Evolutionary conservation across 2,329 filamentous ascomycete species (phyloP).

Genomic region (Fusarium sp.): DNA sequence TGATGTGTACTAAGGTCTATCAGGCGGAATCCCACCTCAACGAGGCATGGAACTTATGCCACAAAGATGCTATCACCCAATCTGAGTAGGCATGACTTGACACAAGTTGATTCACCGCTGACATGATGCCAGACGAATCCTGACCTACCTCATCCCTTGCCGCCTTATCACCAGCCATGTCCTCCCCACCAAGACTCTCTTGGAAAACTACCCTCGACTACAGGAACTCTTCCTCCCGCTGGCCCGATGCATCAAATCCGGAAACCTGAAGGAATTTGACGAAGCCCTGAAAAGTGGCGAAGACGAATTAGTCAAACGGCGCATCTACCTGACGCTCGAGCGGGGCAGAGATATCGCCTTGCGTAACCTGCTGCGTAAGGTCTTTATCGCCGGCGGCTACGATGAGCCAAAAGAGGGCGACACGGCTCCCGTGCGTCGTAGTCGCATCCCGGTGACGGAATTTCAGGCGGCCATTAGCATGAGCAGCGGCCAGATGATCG

Average conservation of each 20-base stretch:
- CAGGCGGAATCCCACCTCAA: slow-evolving; percentile 84
- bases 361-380: slow-evolving; percentile 91
- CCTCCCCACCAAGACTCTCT: slow-evolving; percentile 78
- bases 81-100: slow-evolving; percentile 72
- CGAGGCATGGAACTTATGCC: slow-evolving; percentile 85
- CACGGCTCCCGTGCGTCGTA: slow-evolving; percentile 72
- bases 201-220: slow-evolving; percentile 81
- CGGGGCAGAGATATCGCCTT: slow-evolving; percentile 91
- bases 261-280: slow-evolving; percentile 87
- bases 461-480: slow-evolving; percentile 88
- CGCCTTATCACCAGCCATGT: slow-evolving; percentile 89
- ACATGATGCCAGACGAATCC: slow-evolving; percentile 73
- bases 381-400: slow-evolving; percentile 86
- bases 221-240: slow-evolving; percentile 84
- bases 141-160: slow-evolving; percentile 95
- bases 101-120: background rate
- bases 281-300: slow-evolving; percentile 83
- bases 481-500: slow-evolving; percentile 75
- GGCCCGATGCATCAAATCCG: slow-evolving; percentile 80
- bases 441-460: slow-evolving; percentile 83
- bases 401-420: slow-evolving; percentile 80
- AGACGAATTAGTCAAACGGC: slow-evolving; percentile 90
- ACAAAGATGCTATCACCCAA: slow-evolving; percentile 78
- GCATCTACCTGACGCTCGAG: slow-evolving; percentile 95
- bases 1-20: slow-evolving; percentile 9